Evolutionary conservation across 352 stramenopile species (phyloP).

Genomic region (Pythium aphanidermatum): DNA sequence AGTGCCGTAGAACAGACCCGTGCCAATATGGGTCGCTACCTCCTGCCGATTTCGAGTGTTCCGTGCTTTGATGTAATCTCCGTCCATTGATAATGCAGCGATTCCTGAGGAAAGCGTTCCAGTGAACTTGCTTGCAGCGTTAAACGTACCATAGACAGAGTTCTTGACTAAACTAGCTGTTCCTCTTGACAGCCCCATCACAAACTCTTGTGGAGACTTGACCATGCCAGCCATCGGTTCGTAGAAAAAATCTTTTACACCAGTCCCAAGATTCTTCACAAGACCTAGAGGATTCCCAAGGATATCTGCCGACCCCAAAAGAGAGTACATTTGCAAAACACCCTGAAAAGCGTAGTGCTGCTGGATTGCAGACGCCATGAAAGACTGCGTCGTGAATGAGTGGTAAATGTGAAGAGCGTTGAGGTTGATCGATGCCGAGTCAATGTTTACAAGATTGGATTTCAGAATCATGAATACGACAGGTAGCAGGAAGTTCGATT

Average conservation of each 20-base stretch:
- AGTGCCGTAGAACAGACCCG: conserved; percentile 78
- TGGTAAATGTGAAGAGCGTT: conserved; percentile 82
- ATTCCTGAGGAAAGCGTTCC: conserved; percentile 89
- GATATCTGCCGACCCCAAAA: conserved; percentile 71
- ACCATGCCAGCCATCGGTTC: conserved; percentile 85
- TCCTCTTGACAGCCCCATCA: conserved; percentile 82
- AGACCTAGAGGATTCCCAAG: conserved; percentile 88
- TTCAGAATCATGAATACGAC: conserved; percentile 56
- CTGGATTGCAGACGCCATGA: conserved; percentile 68
- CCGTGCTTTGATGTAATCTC: conserved; percentile 80
- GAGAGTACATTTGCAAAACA: conserved; percentile 75
- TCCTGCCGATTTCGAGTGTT: conserved; percentile 73
- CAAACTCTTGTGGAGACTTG: conserved; percentile 83
- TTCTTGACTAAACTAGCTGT: conserved; percentile 88
- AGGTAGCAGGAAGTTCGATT: conserved; percentile 39
- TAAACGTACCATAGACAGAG: conserved; percentile 90
- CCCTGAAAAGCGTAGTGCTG: conserved; percentile 81
- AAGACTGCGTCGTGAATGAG: conserved; percentile 62
- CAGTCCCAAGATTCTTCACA: conserved; percentile 81
- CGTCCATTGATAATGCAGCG: conserved; percentile 86
- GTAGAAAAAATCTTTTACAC: conserved; percentile 91
- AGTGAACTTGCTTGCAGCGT: conserved; percentile 91
- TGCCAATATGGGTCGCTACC: conserved; percentile 80
- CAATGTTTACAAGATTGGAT: conserved; percentile 68
- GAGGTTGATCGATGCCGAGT: conserved; percentile 69